Evolutionary conservation across 192 early-diverging fungal genomes (phyloP).

Genomic region (Diversispora eburnea): DNA sequence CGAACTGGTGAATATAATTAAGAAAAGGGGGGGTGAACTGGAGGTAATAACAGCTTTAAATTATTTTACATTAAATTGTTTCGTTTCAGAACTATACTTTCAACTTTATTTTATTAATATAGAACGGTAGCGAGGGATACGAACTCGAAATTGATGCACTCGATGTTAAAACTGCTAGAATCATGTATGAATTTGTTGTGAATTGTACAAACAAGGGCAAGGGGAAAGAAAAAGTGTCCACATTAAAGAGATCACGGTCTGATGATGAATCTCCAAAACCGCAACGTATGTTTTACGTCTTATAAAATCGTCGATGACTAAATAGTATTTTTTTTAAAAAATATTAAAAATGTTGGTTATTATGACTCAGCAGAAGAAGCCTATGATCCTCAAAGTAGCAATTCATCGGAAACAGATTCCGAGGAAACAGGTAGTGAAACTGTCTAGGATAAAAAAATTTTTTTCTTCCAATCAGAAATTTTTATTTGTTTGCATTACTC

Average conservation of each 20-base stretch:
- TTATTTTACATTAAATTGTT: conserved; percentile 23
- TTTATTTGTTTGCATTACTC: background rate
- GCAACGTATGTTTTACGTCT: conserved; percentile 31
- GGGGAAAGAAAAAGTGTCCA: conserved; percentile 42
- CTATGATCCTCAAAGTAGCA: conserved; percentile 50
- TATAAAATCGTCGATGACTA: conserved; percentile 29
- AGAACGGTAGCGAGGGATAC: conserved; percentile 69
- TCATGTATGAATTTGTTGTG: conserved; percentile 83
- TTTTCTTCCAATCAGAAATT: background rate
- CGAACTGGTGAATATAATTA: too few relatives aligned
- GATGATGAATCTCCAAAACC: conserved; percentile 31
- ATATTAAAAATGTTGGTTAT: conserved; percentile 33
- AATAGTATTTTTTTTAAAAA: conserved; percentile 42
- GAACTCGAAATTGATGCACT: conserved; percentile 94
- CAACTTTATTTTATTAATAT: conserved; percentile 2
- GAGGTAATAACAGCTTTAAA: conserved; percentile 18
- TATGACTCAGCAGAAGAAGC: conserved; percentile 43
- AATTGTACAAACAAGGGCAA: conserved; percentile 49
- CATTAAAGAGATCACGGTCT: conserved; percentile 47
- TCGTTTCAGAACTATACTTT: background rate
- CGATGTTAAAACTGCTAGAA: conserved; percentile 75
- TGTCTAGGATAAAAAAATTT: conserved; percentile 27
- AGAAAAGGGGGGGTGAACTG: too few relatives aligned
- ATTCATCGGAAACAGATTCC: conserved; percentile 67
- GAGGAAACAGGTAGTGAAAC: conserved; percentile 83